Evolutionary conservation across 345 rosid genomes (phyloP).

Genomic region (Dipteronia sinensis): DNA sequence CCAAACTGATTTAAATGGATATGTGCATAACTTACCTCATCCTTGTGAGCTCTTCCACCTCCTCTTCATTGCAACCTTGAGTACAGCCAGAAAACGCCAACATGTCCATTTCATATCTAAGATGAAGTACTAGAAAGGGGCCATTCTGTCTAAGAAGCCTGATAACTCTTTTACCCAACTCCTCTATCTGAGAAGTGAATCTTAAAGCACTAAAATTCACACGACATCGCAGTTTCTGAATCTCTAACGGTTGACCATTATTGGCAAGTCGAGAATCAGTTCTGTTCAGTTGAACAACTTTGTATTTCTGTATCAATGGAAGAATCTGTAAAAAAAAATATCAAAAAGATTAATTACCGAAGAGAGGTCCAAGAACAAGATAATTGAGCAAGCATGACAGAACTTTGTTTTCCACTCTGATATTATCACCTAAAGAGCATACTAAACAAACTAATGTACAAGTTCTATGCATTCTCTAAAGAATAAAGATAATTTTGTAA

Average conservation of each 20-base stretch:
- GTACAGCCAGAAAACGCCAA: slow-evolving; percentile 96
- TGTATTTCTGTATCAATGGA: slow-evolving; percentile 80
- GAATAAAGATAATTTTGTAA: not conserved
- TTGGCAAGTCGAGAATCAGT: slow-evolving; percentile 95
- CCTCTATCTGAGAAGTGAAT: slow-evolving; percentile 94
- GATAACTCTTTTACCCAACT: slow-evolving; percentile 79
- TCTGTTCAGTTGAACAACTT: slow-evolving; percentile 84
- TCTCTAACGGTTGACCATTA: slow-evolving; percentile 65
- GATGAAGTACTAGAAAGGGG: slow-evolving; percentile 89
- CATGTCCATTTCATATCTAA: slow-evolving; percentile 99
- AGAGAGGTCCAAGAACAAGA: not conserved
- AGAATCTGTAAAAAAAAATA: slow-evolving; percentile 58
- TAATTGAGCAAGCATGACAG: not conserved
- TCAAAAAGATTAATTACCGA: not conserved
- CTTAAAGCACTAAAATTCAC: slow-evolving; percentile 84
- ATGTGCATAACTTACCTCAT: slow-evolving; percentile 64
- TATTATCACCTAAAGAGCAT: not conserved
- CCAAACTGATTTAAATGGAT: not conserved
- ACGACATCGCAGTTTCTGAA: slow-evolving; percentile 94
- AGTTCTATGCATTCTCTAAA: not conserved
- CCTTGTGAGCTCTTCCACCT: slow-evolving; percentile 90
- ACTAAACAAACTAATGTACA: not conserved
- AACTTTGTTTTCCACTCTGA: not conserved
- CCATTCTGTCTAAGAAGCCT: slow-evolving; percentile 78
- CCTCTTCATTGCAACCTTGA: slow-evolving; percentile 86